phyloP scores from a whole-genome alignment of 2,329 filamentous ascomycete species.

The Aspergillus ochraceus region DNA sequence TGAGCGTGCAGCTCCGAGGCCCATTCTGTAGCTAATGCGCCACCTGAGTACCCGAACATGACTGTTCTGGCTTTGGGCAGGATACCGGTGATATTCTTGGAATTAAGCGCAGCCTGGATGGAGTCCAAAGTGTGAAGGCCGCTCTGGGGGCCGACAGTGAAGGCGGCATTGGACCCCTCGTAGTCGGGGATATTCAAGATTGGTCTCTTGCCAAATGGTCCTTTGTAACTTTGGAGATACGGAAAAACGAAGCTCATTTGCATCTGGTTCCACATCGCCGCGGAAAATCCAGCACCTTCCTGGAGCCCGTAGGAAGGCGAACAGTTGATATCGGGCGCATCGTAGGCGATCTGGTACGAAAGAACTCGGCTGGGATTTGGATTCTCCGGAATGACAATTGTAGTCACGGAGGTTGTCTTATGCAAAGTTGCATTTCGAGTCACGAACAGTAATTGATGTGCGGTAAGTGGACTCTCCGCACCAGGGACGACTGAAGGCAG shows the following conservation, averaged over 20 bases:
- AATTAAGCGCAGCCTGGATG: slow-evolving; percentile 7
- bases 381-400: slow-evolving; percentile 2
- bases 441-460: neutral
- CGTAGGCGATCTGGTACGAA: slow-evolving; percentile 38
- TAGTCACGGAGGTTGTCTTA: neutral
- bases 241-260: slow-evolving; percentile 30
- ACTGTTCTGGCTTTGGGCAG: neutral
- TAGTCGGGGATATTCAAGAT: slow-evolving; percentile 13
- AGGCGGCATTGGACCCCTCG: slow-evolving; percentile 13
- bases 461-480: neutral
- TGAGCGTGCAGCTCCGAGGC: slow-evolving; percentile 5
- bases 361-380: slow-evolving; percentile 15
- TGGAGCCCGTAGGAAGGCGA: slow-evolving; percentile 14
- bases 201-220: neutral
- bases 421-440: neutral
- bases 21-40: slow-evolving; percentile 12
- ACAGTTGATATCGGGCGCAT: slow-evolving; percentile 14
- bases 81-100: neutral
- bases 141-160: slow-evolving; percentile 11
- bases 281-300: neutral
- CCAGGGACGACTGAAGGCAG: neutral
- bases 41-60: slow-evolving; percentile 14
- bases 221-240: neutral
- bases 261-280: neutral
- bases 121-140: slow-evolving; percentile 11